phyloP scores from a whole-genome alignment of 805 yeast genomes.

The Candida succiphila region DNA sequence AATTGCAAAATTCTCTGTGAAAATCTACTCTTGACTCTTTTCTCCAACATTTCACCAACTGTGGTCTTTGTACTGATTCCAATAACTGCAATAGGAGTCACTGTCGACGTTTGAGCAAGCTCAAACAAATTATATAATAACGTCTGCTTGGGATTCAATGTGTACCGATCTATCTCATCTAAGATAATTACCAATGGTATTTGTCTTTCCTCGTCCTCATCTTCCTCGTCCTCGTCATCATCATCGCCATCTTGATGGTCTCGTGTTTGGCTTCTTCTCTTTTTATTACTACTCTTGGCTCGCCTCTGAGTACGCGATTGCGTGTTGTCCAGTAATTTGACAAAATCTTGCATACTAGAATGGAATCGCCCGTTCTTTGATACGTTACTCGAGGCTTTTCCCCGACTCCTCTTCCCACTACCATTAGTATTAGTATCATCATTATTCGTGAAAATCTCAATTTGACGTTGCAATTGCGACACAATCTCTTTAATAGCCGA shows the following conservation, averaged over 20 bases:
- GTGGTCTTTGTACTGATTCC: slow-evolving; percentile 73
- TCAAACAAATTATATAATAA: slow-evolving; percentile 83
- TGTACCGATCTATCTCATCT: slow-evolving; percentile 79
- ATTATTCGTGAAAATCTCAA: too few relatives aligned
- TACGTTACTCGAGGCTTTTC: too few relatives aligned
- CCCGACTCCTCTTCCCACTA: too few relatives aligned
- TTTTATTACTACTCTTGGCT: slow-evolving; percentile 1
- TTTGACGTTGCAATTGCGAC: slow-evolving; percentile 54
- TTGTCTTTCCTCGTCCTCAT: slow-evolving; percentile 14
- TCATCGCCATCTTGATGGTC: slow-evolving; percentile 10
- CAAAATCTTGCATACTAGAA: too few relatives aligned
- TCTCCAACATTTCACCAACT: slow-evolving; percentile 74
- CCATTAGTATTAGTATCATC: too few relatives aligned
- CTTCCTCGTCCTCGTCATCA: slow-evolving; percentile 7
- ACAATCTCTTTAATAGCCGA: slow-evolving; percentile 82
- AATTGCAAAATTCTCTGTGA: slow-evolving; percentile 66
- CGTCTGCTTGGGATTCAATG: slow-evolving; percentile 67
- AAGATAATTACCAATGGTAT: slow-evolving; percentile 67
- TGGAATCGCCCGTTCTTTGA: too few relatives aligned
- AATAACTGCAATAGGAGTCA: slow-evolving; percentile 68
- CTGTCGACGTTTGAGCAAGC: slow-evolving; percentile 49
- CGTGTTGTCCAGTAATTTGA: too few relatives aligned
- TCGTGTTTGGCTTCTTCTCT: slow-evolving; percentile 1
- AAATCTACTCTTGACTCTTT: slow-evolving; percentile 83
- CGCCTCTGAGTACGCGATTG: too few relatives aligned